Conservation (phyloP, 257 asterid genomes). For the Lavandula angustifolia region DNA sequence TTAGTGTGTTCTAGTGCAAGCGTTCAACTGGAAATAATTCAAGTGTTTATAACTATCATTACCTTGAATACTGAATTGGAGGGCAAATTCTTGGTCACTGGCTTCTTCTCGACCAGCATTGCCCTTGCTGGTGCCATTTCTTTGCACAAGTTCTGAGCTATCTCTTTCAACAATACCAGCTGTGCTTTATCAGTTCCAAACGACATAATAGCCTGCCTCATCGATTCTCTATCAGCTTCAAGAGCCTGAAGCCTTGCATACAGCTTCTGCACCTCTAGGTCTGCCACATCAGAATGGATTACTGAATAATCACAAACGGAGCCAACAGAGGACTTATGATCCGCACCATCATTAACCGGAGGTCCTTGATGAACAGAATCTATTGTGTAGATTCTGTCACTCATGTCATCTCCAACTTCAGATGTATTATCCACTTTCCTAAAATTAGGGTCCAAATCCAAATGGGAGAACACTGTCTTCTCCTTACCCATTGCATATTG, state of each 20-base stretch:
- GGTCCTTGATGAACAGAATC: slow-evolving; percentile 76
- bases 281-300: slow-evolving; percentile 47
- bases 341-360: slow-evolving; percentile 43
- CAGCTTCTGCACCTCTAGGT: slow-evolving; percentile 80
- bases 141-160: slow-evolving; percentile 88
- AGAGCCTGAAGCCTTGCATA: slow-evolving; percentile 90
- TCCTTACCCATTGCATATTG: slow-evolving; percentile 30
- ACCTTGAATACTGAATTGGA: slow-evolving; percentile 73
- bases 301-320: slow-evolving; percentile 47
- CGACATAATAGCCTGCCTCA: slow-evolving; percentile 89
- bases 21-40: slow-evolving; percentile 22
- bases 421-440: slow-evolving; percentile 59
- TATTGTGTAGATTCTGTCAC: slow-evolving; percentile 83
- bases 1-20: background rate
- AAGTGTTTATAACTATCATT: slow-evolving; percentile 29
- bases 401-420: slow-evolving; percentile 69
- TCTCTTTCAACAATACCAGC: slow-evolving; percentile 80
- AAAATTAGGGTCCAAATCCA: slow-evolving; percentile 49
- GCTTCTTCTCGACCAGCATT: slow-evolving; percentile 55
- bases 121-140: slow-evolving; percentile 65
- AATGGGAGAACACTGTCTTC: slow-evolving; percentile 52
- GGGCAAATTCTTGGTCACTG: slow-evolving; percentile 47
- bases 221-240: slow-evolving; percentile 97
- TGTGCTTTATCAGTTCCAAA: slow-evolving; percentile 97
- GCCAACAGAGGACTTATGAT: slow-evolving; percentile 56